phyloP scores from a whole-genome alignment of 2,329 filamentous ascomycete species.

The Pestalotiopsis sp. region DNA sequence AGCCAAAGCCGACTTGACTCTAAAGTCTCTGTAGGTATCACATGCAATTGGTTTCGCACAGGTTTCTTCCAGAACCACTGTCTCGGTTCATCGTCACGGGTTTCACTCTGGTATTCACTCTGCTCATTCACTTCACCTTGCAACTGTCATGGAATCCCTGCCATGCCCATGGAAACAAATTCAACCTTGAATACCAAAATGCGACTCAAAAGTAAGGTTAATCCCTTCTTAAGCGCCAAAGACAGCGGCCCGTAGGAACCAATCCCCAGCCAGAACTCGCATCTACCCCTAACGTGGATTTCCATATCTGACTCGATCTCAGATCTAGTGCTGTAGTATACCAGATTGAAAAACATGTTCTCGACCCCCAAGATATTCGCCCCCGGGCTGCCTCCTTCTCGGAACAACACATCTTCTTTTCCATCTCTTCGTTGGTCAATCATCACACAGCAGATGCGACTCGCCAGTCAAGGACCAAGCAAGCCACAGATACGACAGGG shows the following conservation, averaged over 20 bases:
- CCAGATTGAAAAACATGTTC: not conserved
- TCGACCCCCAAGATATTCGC: not conserved
- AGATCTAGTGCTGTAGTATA: not conserved
- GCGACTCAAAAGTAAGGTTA: not conserved
- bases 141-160: not conserved
- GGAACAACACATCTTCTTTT: not conserved
- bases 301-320: not conserved
- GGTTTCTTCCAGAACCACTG: not conserved
- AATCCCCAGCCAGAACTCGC: not conserved
- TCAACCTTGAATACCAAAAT: not conserved
- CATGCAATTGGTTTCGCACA: not conserved
- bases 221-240: not conserved
- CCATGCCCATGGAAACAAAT: not conserved
- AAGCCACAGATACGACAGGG: not conserved
- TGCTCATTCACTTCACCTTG: not conserved
- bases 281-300: not conserved
- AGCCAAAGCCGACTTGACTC: not conserved
- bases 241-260: not conserved
- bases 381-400: conserved; percentile 4
- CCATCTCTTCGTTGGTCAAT: not conserved
- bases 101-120: too few species aligned
- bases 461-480: not conserved
- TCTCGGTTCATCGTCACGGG: not conserved
- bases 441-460: not conserved
- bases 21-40: not conserved